phyloP scores from a whole-genome alignment of 441 rosid species.

The Geranium incanum region DNA sequence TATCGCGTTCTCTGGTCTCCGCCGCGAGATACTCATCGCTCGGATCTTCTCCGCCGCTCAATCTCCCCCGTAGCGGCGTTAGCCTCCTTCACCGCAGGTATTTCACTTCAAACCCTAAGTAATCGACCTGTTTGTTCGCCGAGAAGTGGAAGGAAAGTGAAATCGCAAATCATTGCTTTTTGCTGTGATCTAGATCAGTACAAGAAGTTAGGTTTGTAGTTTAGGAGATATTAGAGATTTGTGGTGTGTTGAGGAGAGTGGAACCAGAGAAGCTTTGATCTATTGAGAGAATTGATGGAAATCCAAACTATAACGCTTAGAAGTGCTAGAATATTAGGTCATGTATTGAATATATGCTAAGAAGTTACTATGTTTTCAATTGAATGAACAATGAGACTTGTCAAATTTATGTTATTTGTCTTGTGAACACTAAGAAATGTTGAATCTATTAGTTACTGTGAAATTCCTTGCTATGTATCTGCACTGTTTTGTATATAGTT shows the following conservation, averaged over 20 bases:
- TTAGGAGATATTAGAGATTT: background rate
- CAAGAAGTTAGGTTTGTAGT: background rate
- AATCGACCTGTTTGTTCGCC: background rate
- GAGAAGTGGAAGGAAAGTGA: conserved; percentile 1
- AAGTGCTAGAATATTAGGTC: background rate
- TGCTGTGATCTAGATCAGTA: background rate
- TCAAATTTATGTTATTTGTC: background rate
- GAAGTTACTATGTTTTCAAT: background rate
- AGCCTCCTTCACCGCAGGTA: background rate
- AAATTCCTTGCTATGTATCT: too few relatives aligned
- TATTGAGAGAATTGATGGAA: background rate
- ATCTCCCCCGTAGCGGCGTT: background rate
- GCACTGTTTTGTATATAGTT: background rate
- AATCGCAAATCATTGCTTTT: background rate
- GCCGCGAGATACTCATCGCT: background rate
- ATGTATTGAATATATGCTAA: background rate
- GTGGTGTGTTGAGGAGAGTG: background rate
- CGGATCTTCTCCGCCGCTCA: background rate
- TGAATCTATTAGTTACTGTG: background rate
- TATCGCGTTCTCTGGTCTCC: conserved; percentile 6
- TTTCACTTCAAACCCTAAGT: background rate
- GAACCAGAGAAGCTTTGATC: background rate
- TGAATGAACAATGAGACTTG: background rate
- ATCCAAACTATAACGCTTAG: background rate
- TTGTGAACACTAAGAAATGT: background rate